Base-by-base conservation (phyloP, 1,139 yeast species). In the Suhomyces wounanorum region DNA sequence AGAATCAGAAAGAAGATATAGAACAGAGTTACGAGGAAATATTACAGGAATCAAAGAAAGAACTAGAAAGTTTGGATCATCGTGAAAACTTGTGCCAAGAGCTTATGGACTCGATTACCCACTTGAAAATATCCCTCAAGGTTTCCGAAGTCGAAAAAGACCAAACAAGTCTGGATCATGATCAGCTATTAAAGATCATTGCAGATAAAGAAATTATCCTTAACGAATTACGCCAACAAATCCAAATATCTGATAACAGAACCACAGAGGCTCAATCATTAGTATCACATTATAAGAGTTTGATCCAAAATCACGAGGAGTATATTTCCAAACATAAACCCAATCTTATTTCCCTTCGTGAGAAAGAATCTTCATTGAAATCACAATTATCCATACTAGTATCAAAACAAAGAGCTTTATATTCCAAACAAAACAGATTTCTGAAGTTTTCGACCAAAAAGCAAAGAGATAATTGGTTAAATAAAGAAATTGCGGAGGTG, bases 401-500 rank as follows among this genome's bases (percentile, higher is more conserved):
- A 48, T 73, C 83, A 2, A 76, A 72, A 36, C 91, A 87, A 64
- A 75, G 89, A 56, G 78, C 84, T 8, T 68, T 92, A 9, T 81
- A 87, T 50, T 76, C 90, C 11, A 92, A 91, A 61, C 89, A 86
- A 59, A 90, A 87, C 43, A 80, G 94, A 50, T 82, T 82, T 56
- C 78, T 84, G 40, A 80, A 82, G 57, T 91, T 89, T 59, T 58
- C 67, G 1, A 68, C 79, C 10, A 77, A 79, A 54, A 63, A 69
- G 4, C 86, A 88, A 54, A 79, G 97, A 57, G 87, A 91, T 62
- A 47, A 56, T 1, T 89, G 96, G 95, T 73, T 92, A n/a, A 57
- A 62, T n/a, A 47, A 52, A 3, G 72, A 73, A 50, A 69, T 73
- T 14, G 51, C 63, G 3, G 55, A 51, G 4, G 49, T 67, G 11